These are phyloP conservation scores for Penicillium antarcticum DNA, from an alignment of 495 filamentous ascomycete genomes.

Conservation along the genomic window DNA sequence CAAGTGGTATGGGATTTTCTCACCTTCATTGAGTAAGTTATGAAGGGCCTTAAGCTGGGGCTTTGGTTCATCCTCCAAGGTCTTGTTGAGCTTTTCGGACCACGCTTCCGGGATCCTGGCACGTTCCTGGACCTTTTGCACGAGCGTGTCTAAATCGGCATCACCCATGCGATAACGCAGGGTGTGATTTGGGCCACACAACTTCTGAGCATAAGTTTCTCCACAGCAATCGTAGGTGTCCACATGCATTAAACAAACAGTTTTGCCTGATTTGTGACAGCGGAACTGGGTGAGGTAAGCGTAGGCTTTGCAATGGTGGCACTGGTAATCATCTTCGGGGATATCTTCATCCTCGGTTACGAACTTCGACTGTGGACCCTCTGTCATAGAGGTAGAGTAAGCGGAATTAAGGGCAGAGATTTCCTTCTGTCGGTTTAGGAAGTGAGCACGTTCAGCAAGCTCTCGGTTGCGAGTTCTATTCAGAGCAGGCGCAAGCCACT, in stretches of 20 bases:
- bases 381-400: conserved; percentile 26
- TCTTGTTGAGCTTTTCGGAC: conserved; percentile 84
- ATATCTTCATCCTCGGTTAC: conserved; percentile 67
- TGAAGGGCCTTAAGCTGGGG: conserved; percentile 86
- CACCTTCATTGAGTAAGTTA: conserved; percentile 84
- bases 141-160: conserved; percentile 59
- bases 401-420: conserved; percentile 46
- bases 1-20: conserved; percentile 93
- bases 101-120: conserved; percentile 82
- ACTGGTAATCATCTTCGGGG: conserved; percentile 86
- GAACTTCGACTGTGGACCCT: conserved; percentile 41
- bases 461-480: conserved; percentile 74
- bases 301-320: conserved; percentile 87
- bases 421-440: conserved; percentile 62
- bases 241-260: conserved; percentile 75
- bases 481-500: conserved; percentile 88
- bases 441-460: conserved; percentile 59
- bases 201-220: conserved; percentile 53
- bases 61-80: conserved; percentile 74
- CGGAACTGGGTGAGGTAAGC: conserved; percentile 87
- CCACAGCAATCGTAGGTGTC: conserved; percentile 78
- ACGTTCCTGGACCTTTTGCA: conserved; percentile 80
- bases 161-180: conserved; percentile 74
- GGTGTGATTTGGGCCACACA: conserved; percentile 60
- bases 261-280: conserved; percentile 73